phyloP scores from a whole-genome alignment of 306 rosid species.

The Gastrolobium villosum region DNA sequence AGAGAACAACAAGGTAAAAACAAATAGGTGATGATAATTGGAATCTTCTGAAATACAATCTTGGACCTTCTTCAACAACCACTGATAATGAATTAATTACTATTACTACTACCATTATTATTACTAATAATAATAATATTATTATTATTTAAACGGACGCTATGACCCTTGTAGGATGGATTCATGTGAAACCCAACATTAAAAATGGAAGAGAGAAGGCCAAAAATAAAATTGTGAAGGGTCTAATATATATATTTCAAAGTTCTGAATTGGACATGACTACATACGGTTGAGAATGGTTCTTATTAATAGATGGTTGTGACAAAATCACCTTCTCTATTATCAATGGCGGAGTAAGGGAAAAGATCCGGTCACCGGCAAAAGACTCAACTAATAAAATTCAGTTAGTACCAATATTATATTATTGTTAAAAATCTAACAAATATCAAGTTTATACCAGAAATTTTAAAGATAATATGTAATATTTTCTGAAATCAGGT shows the following conservation, averaged over 20 bases:
- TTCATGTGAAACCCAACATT: conserved; percentile 51
- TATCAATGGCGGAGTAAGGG: no score
- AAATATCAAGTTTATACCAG: no score
- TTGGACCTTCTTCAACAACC: conserved; percentile 45
- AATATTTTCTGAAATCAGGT: no score
- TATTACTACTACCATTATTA: neutral
- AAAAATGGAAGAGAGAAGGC: conserved; percentile 7
- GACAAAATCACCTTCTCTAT: no score
- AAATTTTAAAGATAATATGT: no score
- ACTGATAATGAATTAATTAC: neutral
- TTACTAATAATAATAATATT: conserved; percentile 3
- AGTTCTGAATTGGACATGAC: neutral
- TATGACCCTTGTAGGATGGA: conserved; percentile 26
- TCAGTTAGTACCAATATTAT: no score
- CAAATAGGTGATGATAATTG: conserved; percentile 49
- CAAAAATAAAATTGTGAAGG: neutral
- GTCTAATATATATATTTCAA: conserved; percentile 27
- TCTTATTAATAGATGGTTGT: no score
- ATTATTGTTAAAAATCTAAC: no score
- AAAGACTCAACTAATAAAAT: no score
- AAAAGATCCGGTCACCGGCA: no score
- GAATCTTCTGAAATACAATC: conserved; percentile 56
- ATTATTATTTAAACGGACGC: conserved; percentile 36
- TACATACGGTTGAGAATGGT: no score
- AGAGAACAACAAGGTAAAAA: conserved; percentile 59